Percentiles rank a stretch among this genome's conserved stretches.
Conservation (phyloP, 192 early-diverging fungal genomes). For the Chytriomyces sp. region DNA sequence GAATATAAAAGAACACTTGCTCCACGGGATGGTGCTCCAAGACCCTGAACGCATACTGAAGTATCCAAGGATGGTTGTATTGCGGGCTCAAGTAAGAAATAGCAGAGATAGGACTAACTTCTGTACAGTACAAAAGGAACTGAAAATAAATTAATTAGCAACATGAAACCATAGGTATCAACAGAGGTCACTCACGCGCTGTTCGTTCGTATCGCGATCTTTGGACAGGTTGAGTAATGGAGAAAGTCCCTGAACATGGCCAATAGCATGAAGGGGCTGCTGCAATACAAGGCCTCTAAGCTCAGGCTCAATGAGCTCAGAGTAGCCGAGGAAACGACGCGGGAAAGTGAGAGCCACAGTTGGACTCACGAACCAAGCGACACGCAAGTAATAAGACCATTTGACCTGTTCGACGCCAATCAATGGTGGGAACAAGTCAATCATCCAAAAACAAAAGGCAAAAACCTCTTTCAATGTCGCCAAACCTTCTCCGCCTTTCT, state of each 20-base stretch:
- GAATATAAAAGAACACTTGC: slow-evolving; percentile 97
- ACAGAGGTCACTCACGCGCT: slow-evolving; percentile 1
- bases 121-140: slow-evolving; percentile 83
- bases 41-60: slow-evolving; percentile 93
- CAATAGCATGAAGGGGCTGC: slow-evolving; percentile 67
- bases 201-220: slow-evolving; percentile 23
- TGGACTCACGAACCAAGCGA: slow-evolving; percentile 87
- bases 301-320: slow-evolving; percentile 51
- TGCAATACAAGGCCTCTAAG: slow-evolving; percentile 40
- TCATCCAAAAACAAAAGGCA: neutral
- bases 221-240: slow-evolving; percentile 67
- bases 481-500: slow-evolving; percentile 33
- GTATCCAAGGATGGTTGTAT: slow-evolving; percentile 76
- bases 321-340: slow-evolving; percentile 71
- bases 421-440: neutral
- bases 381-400: slow-evolving; percentile 74
- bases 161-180: too few relatives aligned
- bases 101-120: slow-evolving; percentile 89
- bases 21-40: slow-evolving; percentile 91
- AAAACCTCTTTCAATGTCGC: neutral
- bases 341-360: slow-evolving; percentile 76
- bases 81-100: slow-evolving; percentile 63
- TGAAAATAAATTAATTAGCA: neutral
- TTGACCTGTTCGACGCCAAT: slow-evolving; percentile 51
- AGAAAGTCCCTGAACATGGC: slow-evolving; percentile 71